Conservation (phyloP, 108 stramenopile genomes). For the Conticribra guillardii region DNA sequence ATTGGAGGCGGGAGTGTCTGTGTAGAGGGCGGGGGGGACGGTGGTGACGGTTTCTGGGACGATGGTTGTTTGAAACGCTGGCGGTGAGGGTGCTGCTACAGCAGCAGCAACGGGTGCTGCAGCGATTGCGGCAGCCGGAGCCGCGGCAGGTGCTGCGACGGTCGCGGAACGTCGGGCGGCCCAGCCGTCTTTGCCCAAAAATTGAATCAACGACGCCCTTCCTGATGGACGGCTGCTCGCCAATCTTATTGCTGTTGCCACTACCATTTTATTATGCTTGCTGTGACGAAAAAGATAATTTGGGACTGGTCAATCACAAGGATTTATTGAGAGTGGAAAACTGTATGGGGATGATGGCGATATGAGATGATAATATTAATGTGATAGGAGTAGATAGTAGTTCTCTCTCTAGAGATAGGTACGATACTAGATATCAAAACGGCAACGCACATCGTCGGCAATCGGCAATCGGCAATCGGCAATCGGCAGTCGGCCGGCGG, state of each 20-base stretch:
- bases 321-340: too few relatives aligned
- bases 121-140: constrained; percentile 50
- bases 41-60: constrained; percentile 58
- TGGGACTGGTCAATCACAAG: too few relatives aligned
- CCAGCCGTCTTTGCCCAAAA: constrained; percentile 92
- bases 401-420: too few relatives aligned
- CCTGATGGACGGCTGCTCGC: constrained; percentile 36
- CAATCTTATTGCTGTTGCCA: constrained; percentile 28
- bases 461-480: too few relatives aligned
- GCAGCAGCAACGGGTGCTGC: constrained; percentile 49
- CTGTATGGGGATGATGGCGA: too few relatives aligned
- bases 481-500: too few relatives aligned
- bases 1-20: constrained; percentile 58
- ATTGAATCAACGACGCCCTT: constrained; percentile 71
- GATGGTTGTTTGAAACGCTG: constrained; percentile 33
- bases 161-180: constrained; percentile 40
- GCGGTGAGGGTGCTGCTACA: constrained; percentile 47
- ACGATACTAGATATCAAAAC: too few relatives aligned
- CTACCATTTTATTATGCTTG: constrained; percentile 1
- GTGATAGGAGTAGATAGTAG: too few relatives aligned
- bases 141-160: constrained; percentile 21
- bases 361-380: too few relatives aligned
- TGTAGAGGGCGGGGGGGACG: constrained; percentile 41
- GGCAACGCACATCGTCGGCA: too few relatives aligned
- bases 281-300: not conserved